Evolutionary conservation across 2,329 filamentous ascomycete species (phyloP).

Genomic region (Ophiocordyceps camponoti-floridani): DNA sequence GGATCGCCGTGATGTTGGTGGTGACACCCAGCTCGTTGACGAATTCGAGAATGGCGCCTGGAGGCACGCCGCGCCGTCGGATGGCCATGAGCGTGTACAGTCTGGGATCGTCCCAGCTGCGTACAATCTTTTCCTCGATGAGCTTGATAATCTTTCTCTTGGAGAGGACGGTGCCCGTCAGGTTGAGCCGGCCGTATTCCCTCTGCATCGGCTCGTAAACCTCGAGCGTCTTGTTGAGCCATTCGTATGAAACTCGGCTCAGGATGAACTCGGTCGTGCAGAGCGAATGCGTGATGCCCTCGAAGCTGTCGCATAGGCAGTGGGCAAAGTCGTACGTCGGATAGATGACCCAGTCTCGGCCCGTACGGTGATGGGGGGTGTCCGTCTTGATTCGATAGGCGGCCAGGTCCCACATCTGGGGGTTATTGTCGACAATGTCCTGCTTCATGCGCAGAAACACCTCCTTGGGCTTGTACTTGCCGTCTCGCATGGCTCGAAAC

Average conservation of each 20-base stretch:
- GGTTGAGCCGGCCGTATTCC: constrained; percentile 50
- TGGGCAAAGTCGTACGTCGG: constrained; percentile 90
- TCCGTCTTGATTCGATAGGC: constrained; percentile 70
- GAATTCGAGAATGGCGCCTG: constrained; percentile 75
- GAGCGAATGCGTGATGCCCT: constrained; percentile 78
- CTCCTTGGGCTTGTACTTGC: constrained; percentile 70
- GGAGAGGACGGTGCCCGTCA: constrained; percentile 70
- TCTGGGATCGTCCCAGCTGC: constrained; percentile 81
- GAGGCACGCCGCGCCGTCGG: constrained; percentile 69
- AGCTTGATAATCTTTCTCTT: constrained; percentile 73
- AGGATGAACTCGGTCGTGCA: constrained; percentile 89
- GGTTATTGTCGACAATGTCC: constrained; percentile 65
- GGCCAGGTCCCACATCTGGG: constrained; percentile 91
- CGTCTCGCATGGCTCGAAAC: constrained; percentile 81
- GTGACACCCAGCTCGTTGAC: constrained; percentile 85
- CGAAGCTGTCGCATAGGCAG: constrained; percentile 82
- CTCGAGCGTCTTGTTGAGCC: constrained; percentile 62
- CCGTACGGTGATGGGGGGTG: constrained; percentile 60
- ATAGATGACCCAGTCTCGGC: constrained; percentile 77
- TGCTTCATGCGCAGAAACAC: constrained; percentile 90
- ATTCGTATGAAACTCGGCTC: constrained; percentile 77
- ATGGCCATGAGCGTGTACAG: constrained; percentile 77
- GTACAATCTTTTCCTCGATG: constrained; percentile 60
- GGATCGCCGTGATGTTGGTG: constrained; percentile 61
- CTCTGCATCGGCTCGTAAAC: constrained; percentile 90